phyloP scores from a whole-genome alignment of 805 yeast genomes.

The Pichia occidentalis region DNA sequence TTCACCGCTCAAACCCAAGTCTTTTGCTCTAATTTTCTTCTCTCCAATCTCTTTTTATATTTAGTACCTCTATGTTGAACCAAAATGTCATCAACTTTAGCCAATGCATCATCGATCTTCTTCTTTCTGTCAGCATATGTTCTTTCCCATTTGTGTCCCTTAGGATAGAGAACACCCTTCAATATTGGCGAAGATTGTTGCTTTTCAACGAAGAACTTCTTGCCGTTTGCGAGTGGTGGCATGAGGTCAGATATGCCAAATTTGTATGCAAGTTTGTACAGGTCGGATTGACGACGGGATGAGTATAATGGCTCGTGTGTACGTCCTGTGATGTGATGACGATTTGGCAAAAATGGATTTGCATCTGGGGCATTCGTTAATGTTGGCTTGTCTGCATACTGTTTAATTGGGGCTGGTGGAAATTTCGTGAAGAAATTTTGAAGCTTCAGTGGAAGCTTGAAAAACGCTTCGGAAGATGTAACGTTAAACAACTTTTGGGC shows the following conservation, averaged over 20 bases:
- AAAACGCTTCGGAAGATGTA: constrained; percentile 30
- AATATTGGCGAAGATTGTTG: constrained; percentile 61
- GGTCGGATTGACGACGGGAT: constrained; percentile 72
- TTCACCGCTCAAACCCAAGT: constrained; percentile 30
- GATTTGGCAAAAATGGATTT: constrained; percentile 84
- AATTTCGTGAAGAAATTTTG: constrained; percentile 70
- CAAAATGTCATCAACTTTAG: constrained; percentile 59
- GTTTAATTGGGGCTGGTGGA: constrained; percentile 76
- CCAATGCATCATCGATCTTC: constrained; percentile 60
- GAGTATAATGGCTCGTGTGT: constrained; percentile 77
- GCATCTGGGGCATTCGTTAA: constrained; percentile 60
- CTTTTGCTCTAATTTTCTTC: constrained; percentile 31
- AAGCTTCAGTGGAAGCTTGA: constrained; percentile 59
- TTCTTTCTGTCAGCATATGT: constrained; percentile 50
- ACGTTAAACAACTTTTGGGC: constrained; percentile 22
- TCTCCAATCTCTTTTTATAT: constrained; percentile 38
- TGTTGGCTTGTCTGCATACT: constrained; percentile 60
- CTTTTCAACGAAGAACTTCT: constrained; percentile 74
- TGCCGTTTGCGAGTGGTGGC: constrained; percentile 55
- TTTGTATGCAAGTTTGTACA: constrained; percentile 74
- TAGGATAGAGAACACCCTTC: constrained; percentile 72
- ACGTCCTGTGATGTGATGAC: constrained; percentile 71
- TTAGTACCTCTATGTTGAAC: constrained; percentile 55
- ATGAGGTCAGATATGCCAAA: constrained; percentile 74
- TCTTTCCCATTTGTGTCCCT: constrained; percentile 78